Base-by-base conservation (phyloP, 257 asterid genomes). In the Przewalskia tangutica region DNA sequence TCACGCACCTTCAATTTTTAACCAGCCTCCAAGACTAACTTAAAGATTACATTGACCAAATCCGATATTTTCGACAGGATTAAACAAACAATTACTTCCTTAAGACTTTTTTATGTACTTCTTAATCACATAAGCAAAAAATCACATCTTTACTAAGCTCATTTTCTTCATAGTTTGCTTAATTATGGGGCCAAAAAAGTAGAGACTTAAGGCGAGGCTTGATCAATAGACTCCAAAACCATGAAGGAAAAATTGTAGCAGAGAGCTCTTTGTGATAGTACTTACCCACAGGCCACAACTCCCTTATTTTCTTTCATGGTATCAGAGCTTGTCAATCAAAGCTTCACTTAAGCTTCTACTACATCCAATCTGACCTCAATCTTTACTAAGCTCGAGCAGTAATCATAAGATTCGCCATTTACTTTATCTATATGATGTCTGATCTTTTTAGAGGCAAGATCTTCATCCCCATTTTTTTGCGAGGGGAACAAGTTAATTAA, bases 171-270 rank as follows among this genome's bases (percentile, higher is more conserved):
- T 44, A 18, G 38, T 44, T 73, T 48, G 60, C 42, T 73, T 73
- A 73, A 73, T 46, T 46, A 73, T 6, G 20, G 20, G 18, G 59
- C 3, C 79, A 55, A 40, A 36, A 84, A 62, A 23, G 44, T 53
- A 51, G 56, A 62, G 73, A 38, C 79, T 53, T 59, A 14, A 71
- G 16, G 27, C 27, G 40, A 58, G 54, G 32, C 75, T 67, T 66
- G 63, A 77, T 60, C 81, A 73, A 78, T 79, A 23, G 2, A 65
- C 56, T 50, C 79, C 23, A 17, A 65, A 32, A 82, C 63, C 71
- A 78, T 64, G 70, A 80, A 67, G 58, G 83, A 66, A 84, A 84
- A 51, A n/a, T 7, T 8, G 40, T 63, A 65, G 81, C 59, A 38
- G 59, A n/a, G n/a, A 46, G 79, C 79, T 71, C 9, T 71, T 14